Evolutionary conservation across 192 early-diverging fungal species (phyloP).

Genomic region (Chytriomyces hyalinus): DNA sequence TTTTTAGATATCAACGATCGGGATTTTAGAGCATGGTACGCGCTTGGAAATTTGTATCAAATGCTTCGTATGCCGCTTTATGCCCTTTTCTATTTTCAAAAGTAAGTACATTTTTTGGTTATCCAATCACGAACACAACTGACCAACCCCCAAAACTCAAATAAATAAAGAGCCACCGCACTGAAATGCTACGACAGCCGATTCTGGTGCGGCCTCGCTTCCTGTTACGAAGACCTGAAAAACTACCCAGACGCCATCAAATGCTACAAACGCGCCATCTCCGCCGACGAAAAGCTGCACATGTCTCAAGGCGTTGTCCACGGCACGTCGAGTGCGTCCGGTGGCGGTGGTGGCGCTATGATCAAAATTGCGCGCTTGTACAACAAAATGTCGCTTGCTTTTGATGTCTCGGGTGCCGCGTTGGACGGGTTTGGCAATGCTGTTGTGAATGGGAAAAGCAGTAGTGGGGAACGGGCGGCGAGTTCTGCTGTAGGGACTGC

Average conservation of each 20-base stretch:
- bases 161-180: neutral
- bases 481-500: neutral
- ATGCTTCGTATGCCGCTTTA: constrained; percentile 81
- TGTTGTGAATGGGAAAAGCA: neutral
- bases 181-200: constrained; percentile 78
- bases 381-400: neutral
- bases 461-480: neutral
- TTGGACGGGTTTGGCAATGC: neutral
- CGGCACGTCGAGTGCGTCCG: neutral
- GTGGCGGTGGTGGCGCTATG: neutral
- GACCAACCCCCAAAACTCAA: neutral
- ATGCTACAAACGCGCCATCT: constrained; percentile 76
- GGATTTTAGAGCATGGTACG: constrained; percentile 93
- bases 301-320: neutral
- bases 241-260: constrained; percentile 67
- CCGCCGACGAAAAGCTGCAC: constrained; percentile 6
- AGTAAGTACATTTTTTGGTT: constrained; percentile 52
- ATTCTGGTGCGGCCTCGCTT: constrained; percentile 83
- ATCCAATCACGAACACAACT: too few relatives aligned
- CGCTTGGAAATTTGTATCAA: constrained; percentile 89
- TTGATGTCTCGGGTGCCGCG: neutral
- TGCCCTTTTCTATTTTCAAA: constrained; percentile 81
- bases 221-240: constrained; percentile 69
- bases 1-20: constrained; percentile 69
- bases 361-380: neutral